Evolutionary conservation across 129 eudicot genomes (phyloP).

Genomic region (Helianthus tuberosus): DNA sequence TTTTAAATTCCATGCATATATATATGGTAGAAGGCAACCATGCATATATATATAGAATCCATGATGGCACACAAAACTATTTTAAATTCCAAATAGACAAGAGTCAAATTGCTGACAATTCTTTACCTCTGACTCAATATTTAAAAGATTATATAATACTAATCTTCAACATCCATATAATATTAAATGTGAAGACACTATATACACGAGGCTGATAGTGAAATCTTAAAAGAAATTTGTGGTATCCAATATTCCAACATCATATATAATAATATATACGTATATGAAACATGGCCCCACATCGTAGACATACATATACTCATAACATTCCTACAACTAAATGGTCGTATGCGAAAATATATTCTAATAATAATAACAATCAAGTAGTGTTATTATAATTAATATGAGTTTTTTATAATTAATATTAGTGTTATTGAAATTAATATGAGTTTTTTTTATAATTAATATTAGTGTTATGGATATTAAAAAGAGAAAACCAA

Average conservation of each 20-base stretch:
- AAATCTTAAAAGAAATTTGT: not conserved
- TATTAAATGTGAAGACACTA: not conserved
- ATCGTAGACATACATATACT: not conserved
- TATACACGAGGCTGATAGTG: not conserved
- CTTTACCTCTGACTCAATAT: conserved; percentile 2
- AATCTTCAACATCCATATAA: not conserved
- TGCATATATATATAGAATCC: not conserved
- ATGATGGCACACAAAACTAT: not conserved
- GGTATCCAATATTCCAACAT: too few species aligned
- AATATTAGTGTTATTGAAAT: too few species aligned
- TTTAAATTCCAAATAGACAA: not conserved
- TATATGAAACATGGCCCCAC: not conserved
- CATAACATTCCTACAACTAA: not conserved
- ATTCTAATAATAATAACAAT: too few species aligned
- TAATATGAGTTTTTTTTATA: too few species aligned
- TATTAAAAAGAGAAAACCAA: too few species aligned
- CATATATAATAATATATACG: too few species aligned
- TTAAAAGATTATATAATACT: not conserved
- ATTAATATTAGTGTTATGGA: too few species aligned
- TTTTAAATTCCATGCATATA: too few species aligned
- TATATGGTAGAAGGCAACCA: not conserved
- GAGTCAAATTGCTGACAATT: conserved; percentile 16
- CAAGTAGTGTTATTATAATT: too few species aligned
- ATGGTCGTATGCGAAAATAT: not conserved
- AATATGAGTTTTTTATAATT: too few species aligned